phyloP scores from a whole-genome alignment of 1,139 yeast species.

The Blastobotrys illinoisensis region DNA sequence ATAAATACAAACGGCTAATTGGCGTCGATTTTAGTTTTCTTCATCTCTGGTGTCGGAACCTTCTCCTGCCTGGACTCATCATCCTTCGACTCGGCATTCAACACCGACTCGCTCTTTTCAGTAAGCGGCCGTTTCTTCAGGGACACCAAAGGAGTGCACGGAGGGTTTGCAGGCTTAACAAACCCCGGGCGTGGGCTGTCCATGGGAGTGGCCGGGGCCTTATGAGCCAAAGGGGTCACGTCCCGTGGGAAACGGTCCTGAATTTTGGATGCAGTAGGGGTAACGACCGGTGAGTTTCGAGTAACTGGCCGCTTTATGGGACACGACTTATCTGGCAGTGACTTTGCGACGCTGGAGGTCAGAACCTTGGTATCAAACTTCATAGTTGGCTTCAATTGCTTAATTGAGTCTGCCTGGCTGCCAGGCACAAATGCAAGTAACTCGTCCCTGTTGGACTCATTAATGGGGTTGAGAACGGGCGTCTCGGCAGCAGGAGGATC shows the following conservation, averaged over 20 bases:
- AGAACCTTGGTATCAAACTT: background rate
- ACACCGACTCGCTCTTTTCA: conserved; percentile 1
- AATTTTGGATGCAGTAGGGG: background rate
- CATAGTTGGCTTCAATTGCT: conserved; percentile 3
- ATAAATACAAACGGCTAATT: background rate
- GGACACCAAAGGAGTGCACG: conserved; percentile 6
- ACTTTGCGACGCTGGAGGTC: background rate
- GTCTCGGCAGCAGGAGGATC: background rate
- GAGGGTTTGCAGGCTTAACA: conserved; percentile 3
- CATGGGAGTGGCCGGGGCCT: background rate
- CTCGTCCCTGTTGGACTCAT: conserved; percentile 6
- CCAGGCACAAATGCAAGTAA: conserved; percentile 10
- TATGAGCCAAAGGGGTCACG: background rate
- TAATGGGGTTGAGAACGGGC: conserved; percentile 8
- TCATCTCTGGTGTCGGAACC: background rate
- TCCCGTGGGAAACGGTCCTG: background rate
- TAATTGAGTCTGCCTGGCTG: conserved; percentile 10
- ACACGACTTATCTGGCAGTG: conserved; percentile 6
- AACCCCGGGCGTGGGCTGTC: background rate
- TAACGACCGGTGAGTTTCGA: conserved; percentile 1
- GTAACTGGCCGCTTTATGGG: conserved; percentile 7
- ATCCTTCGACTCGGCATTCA: conserved; percentile 1
- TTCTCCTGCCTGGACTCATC: background rate
- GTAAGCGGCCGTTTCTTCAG: conserved; percentile 8
- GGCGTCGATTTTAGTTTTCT: background rate